These are phyloP conservation scores for Cantharellus cinnabarinus DNA, from an alignment of 768 basidiomycete genomes.

Conservation along the genomic window DNA sequence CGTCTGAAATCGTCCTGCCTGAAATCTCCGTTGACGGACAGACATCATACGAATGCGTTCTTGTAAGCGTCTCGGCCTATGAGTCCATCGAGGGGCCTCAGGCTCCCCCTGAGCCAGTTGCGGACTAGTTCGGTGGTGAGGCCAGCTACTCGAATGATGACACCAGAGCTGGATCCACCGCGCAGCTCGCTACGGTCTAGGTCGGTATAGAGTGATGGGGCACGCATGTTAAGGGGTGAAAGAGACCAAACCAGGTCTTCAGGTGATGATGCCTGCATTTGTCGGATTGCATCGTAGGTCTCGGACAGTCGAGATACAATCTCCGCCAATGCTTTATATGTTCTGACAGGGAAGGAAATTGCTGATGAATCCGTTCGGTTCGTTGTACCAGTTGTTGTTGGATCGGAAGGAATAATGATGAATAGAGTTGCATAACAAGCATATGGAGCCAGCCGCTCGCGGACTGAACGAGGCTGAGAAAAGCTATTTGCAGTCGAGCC, in stretches of 20 bases:
- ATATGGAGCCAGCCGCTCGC: constrained; percentile 53
- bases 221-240: constrained; percentile 27
- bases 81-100: constrained; percentile 30
- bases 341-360: not conserved
- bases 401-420: constrained; percentile 48
- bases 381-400: constrained; percentile 15
- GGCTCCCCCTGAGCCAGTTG: constrained; percentile 39
- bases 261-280: constrained; percentile 37
- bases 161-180: constrained; percentile 20
- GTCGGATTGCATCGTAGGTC: constrained; percentile 32
- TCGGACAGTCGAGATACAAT: constrained; percentile 24
- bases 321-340: not conserved
- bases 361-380: no score
- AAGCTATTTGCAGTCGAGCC: not conserved
- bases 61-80: constrained; percentile 46
- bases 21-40: not conserved
- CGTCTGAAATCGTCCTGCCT: no score
- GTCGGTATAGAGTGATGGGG: no score
- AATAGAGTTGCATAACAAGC: constrained; percentile 78
- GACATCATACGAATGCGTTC: constrained; percentile 27
- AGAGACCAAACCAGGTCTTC: constrained; percentile 65
- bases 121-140: constrained; percentile 57
- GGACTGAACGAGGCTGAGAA: constrained; percentile 23
- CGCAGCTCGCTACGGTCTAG: not conserved
- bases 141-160: constrained; percentile 55